These are phyloP conservation scores for Tulasnella sp. DNA, from an alignment of 768 basidiomycete species.

Conservation along the genomic window DNA sequence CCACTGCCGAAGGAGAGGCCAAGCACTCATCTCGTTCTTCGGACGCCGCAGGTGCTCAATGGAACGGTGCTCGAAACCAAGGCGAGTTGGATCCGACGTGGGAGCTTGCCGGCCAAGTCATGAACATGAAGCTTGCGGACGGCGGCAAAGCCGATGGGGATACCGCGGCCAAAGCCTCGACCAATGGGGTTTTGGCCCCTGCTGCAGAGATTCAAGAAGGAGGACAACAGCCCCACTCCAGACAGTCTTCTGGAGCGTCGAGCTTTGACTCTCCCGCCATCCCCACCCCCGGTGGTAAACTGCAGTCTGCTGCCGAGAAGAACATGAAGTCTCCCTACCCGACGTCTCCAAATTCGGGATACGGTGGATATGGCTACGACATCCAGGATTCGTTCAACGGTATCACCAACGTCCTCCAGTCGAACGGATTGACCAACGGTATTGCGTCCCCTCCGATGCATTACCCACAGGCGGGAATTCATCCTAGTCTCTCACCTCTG, in stretches of 20 bases:
- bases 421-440: constrained; percentile 24
- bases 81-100: constrained; percentile 16
- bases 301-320: not conserved
- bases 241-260: constrained; percentile 21
- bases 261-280: constrained; percentile 22
- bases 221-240: constrained; percentile 25
- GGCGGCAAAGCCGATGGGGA: constrained; percentile 3
- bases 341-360: constrained; percentile 7
- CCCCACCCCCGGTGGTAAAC: constrained; percentile 19
- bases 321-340: not conserved
- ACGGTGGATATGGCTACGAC: constrained; percentile 13
- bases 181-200: constrained; percentile 20
- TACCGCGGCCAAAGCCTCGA: not conserved
- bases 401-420: constrained; percentile 2
- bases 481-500: not conserved
- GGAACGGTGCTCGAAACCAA: constrained; percentile 3
- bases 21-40: too few relatives aligned
- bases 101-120: constrained; percentile 19
- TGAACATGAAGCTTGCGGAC: constrained; percentile 11
- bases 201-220: constrained; percentile 22
- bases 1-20: not conserved
- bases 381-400: not conserved
- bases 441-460: constrained; percentile 16
- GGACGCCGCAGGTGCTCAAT: not conserved
- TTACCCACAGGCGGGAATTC: constrained; percentile 8